These are phyloP conservation scores for Parietaria judaica DNA, from an alignment of 306 rosid genomes.

Conservation along the genomic window DNA sequence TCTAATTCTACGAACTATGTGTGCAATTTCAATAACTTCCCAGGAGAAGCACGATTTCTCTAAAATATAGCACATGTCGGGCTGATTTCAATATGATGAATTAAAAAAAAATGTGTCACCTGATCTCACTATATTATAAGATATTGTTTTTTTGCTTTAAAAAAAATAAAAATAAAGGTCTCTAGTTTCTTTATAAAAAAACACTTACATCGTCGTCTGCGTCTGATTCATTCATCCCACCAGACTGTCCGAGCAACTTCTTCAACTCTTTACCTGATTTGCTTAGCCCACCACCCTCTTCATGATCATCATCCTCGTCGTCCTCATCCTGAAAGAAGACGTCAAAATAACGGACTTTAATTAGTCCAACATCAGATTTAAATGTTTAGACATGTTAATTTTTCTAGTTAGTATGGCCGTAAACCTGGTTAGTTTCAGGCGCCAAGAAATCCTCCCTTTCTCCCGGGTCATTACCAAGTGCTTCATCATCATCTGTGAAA, in stretches of 20 bases:
- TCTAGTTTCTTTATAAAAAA: no score
- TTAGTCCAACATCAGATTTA: not conserved
- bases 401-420: not conserved
- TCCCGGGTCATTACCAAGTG: slow-evolving; percentile 81
- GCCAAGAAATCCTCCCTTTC: slow-evolving; percentile 91
- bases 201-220: slow-evolving; percentile 58
- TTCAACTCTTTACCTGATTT: slow-evolving; percentile 94
- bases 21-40: no score
- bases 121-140: no score
- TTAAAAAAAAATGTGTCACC: no score
- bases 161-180: slow-evolving; percentile 1
- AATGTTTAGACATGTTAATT: not conserved
- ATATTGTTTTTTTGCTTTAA: no score
- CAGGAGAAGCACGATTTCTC: no score
- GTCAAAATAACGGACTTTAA: not conserved
- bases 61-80: no score
- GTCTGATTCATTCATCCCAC: slow-evolving; percentile 75
- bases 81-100: no score
- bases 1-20: no score
- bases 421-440: slow-evolving; percentile 95
- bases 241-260: slow-evolving; percentile 66
- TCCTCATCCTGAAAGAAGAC: slow-evolving; percentile 54
- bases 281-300: slow-evolving; percentile 82
- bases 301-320: slow-evolving; percentile 71
- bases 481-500: slow-evolving; percentile 96